Base-by-base conservation (phyloP, 179 eudicot genomes). In the Spinacia oleracea region DNA sequence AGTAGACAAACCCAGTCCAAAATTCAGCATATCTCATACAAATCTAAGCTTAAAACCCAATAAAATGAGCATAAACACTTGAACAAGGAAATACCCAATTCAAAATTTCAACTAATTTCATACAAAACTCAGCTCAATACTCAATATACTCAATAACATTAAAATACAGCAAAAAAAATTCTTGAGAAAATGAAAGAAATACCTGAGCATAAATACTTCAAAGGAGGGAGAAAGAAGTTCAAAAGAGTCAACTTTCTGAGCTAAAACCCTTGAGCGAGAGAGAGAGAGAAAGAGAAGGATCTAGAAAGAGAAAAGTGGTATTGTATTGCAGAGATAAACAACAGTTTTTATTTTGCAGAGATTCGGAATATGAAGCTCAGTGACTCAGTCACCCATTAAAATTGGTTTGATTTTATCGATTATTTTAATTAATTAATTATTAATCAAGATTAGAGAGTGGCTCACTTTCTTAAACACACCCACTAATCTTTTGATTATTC, bases 181-280 rank as follows among this genome's bases (percentile, higher is more conserved):
- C 12, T 8, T 25, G 9, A 60, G 27, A 50, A 35, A 60, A 51
- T 70, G 38, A 62, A 23, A 80, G 27, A 53, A 40, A 55, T 60
- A 84, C 87, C 87, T 79, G 72, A 76, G 78, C 80, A 78, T 46
- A 78, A 71, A 75, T 53, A 74, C 72, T 43, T 43, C 5, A 58
- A 21, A 76, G 67, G 70, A 73, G 35, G n/a, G 74, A 29, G 23
- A 56, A 73, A 25, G 32, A 29, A 10, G 21, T 2, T 10, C 15
- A 68, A 32, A 4, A 71, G 2, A n/a, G 75, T 51, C 75, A 74
- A 71, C 59, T 43, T 56, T 60, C 31, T 25, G 25, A 45, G 63
- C 60, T 34, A 63, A 55, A 74, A 81, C 35, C 35, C 66, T 45
- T 9, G 68, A 51, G 42, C 50, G 66, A 83, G 34, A 60, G 31